phyloP scores from a whole-genome alignment of 2,329 filamentous ascomycete genomes.

The Aspergillus fischeri region DNA sequence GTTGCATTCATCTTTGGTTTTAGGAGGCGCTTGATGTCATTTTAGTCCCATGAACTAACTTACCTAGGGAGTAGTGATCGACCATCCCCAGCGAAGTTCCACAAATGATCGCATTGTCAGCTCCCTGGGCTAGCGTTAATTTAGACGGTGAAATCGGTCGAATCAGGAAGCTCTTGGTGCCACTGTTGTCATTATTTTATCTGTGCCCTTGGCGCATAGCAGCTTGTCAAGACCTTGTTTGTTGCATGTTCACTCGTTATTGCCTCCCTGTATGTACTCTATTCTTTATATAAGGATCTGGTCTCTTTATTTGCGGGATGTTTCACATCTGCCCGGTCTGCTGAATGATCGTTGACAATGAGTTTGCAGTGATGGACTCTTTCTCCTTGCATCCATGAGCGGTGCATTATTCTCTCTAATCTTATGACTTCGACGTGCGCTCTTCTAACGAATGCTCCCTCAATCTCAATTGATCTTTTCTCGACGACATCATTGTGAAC shows the following conservation, averaged over 20 bases:
- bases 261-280: background rate
- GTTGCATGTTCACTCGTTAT: background rate
- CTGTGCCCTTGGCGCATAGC: constrained; percentile 6
- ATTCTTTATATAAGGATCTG: background rate
- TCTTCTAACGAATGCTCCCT: background rate
- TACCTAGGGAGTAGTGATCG: background rate
- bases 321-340: background rate
- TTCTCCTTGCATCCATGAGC: background rate
- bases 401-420: background rate
- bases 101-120: constrained; percentile 23
- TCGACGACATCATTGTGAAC: background rate
- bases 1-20: constrained; percentile 21
- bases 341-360: background rate
- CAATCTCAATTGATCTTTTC: background rate
- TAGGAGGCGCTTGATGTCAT: constrained; percentile 37
- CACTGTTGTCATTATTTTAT: constrained; percentile 28
- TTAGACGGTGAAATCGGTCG: constrained; percentile 10
- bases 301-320: constrained; percentile 1
- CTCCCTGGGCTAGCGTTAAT: constrained; percentile 9
- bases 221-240: constrained; percentile 5
- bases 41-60: constrained; percentile 8
- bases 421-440: background rate
- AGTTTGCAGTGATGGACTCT: background rate
- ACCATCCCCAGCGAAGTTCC: constrained; percentile 22
- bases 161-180: constrained; percentile 16